Evolutionary conservation across 352 stramenopile species (phyloP).

Genomic region (Phytophthora pluvialis): DNA sequence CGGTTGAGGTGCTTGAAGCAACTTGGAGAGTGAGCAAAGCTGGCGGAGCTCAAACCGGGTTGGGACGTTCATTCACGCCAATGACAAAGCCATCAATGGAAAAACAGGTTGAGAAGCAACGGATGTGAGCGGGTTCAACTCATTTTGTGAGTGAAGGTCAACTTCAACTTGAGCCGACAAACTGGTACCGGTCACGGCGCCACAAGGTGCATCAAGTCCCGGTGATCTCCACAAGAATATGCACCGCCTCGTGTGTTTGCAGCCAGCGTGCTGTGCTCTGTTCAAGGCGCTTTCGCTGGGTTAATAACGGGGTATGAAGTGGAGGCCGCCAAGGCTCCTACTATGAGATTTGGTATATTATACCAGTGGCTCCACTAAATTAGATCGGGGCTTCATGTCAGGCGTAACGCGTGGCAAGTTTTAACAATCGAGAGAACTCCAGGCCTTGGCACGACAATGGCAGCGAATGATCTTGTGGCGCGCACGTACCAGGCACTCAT

Average conservation of each 20-base stretch:
- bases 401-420: constrained; percentile 3
- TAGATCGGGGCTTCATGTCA: constrained; percentile 4
- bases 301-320: no score
- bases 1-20: constrained; percentile 11
- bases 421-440: not conserved
- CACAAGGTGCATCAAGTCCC: no score
- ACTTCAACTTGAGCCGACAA: constrained; percentile 32
- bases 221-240: not conserved
- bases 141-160: constrained; percentile 33
- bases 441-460: constrained; percentile 20
- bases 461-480: constrained; percentile 48
- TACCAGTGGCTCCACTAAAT: constrained; percentile 1
- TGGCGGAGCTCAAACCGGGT: not conserved
- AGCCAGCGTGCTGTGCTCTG: no score
- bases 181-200: not conserved
- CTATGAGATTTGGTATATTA: not conserved
- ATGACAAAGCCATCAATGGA: not conserved
- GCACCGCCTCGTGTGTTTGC: no score
- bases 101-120: not conserved
- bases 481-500: constrained; percentile 74
- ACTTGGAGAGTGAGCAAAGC: constrained; percentile 25
- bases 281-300: no score
- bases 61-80: constrained; percentile 27
- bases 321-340: not conserved
- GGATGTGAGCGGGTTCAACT: constrained; percentile 10